phyloP scores from a whole-genome alignment of 768 basidiomycete species.

The Trametopsis cervina region DNA sequence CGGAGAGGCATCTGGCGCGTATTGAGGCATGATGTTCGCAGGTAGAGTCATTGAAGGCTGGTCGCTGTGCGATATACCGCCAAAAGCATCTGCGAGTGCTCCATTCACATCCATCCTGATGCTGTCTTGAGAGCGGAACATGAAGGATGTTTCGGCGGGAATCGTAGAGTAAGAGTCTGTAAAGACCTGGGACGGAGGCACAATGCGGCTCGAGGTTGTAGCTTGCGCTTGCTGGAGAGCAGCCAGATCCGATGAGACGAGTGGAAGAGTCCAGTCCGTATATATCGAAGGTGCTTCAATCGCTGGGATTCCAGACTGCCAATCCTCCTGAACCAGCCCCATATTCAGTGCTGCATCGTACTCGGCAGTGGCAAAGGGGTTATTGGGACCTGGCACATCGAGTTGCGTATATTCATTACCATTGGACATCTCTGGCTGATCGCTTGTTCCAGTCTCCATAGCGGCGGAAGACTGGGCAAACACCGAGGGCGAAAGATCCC shows the following conservation, averaged over 20 bases:
- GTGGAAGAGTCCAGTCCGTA: background rate
- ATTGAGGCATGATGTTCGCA: background rate
- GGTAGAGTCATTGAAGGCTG: background rate
- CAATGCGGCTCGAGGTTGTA: background rate
- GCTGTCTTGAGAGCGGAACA: background rate
- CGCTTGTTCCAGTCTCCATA: too few relatives aligned
- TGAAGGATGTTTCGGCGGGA: background rate
- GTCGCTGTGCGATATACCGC: background rate
- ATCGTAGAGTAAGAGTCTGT: background rate
- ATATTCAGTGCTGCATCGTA: constrained; percentile 1
- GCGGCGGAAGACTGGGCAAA: constrained; percentile 7
- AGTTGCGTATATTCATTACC: too few relatives aligned
- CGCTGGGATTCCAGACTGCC: background rate
- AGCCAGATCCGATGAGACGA: background rate
- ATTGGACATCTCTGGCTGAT: too few relatives aligned
- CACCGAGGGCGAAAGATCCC: constrained; percentile 11
- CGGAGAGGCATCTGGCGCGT: background rate
- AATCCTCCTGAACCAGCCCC: background rate
- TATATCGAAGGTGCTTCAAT: too few relatives aligned
- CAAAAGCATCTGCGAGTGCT: background rate
- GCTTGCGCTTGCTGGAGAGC: background rate
- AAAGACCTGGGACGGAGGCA: background rate
- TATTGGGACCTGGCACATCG: too few relatives aligned
- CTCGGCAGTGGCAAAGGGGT: too few relatives aligned
- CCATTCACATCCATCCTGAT: background rate